Base-by-base conservation (phyloP, 2,329 filamentous ascomycete genomes). In the Cladosporium halotolerans region DNA sequence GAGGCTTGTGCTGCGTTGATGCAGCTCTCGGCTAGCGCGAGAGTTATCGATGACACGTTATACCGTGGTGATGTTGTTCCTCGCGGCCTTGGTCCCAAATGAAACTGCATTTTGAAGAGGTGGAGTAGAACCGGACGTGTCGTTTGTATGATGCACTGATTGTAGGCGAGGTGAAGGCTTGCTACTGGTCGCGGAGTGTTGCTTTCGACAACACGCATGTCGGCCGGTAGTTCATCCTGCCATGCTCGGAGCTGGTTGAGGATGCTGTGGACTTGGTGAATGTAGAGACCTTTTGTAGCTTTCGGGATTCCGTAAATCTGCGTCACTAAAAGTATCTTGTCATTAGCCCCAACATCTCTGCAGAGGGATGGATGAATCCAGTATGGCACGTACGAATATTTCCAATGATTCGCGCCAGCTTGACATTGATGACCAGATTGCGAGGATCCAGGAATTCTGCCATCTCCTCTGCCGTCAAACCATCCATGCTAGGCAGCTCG, bases 1-100 rank as follows among this genome's bases (percentile, higher is more conserved):
- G 74, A 76, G 32, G 76, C 72, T 0, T 72, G 66, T 0, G 76
- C 73, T 10, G 73, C 74, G 19, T 71, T 67, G 0, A 75, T 68
- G 49, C 75, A 77, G 0, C 75, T 72, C 44, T 69, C 67, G 36
- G 61, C 61, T 3, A 69, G 59, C 10, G 65, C 65, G 9, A 64
- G 57, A 1, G 65, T 64, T 41, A 63, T 66, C 2, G 62, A 62
- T 4, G 66, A 68, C 32, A 65, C 61, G 1, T 59, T 42, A 43
- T 60, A 40, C n/a, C 32, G 40, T 9, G 48, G 40, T 13, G 39
- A 14, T 28, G 32, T n/a, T 28, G 23, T 28, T 10, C 44, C 48
- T n/a, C 48, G 31, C 18, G 39, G 19, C 32, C 16, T 43, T 14
- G 39, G 13, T 10, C 47, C 47, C 9, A 51, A 40, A 14, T 51